Evolutionary conservation across 2,329 filamentous ascomycete genomes (phyloP), one percentile per base, ranked within the genome.

Genomic region (Ophiostoma novo-ulmi): DNA sequence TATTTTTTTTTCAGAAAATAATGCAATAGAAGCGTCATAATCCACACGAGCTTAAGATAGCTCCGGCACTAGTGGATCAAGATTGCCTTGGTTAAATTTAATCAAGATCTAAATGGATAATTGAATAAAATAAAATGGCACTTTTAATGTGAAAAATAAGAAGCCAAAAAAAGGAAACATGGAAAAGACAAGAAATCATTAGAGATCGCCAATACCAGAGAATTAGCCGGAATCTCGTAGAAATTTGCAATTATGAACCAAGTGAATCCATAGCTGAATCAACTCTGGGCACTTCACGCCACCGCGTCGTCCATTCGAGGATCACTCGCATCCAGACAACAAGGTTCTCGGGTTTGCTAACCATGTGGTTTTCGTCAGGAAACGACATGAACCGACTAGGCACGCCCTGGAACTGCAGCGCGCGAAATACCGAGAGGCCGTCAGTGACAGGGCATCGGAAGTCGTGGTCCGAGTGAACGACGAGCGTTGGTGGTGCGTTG

Each of bases 351-450:
- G 85, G 85, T 73, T 89, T 88, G 67, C 89, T 76, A 4, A 92
- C 88, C 85, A 85, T 91, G 75, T 91, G 89, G 68, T 89, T 88
- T 79, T 93, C 90, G 76, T 92, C 90, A 0, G 89, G 86, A 75
- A 93, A 94, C 0, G 85, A 89, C 76, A 94, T 75, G 72, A 93
- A 88, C 72, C 88, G 85, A 73, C 88, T 91, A 48, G 89, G 86
- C 2, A 93, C 84, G 0, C 88, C 88, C 69, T 84, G 82, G 17
- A 85, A 84, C 79, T 93, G 90, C 36, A 94, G 80, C 0, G 89
- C 86, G 73, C 92, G 91, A 78, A 93, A 94, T 0, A 88, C 86
- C 0, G 89, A 85, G 38, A 94, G 79, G 0, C 91, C 91, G 77
- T 81, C 79, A 0, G 79, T 79, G 5, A 81, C 72, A 5, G 79